phyloP scores from a whole-genome alignment of 176 grass and related monocot genomes.

The Oryza meyeriana region DNA sequence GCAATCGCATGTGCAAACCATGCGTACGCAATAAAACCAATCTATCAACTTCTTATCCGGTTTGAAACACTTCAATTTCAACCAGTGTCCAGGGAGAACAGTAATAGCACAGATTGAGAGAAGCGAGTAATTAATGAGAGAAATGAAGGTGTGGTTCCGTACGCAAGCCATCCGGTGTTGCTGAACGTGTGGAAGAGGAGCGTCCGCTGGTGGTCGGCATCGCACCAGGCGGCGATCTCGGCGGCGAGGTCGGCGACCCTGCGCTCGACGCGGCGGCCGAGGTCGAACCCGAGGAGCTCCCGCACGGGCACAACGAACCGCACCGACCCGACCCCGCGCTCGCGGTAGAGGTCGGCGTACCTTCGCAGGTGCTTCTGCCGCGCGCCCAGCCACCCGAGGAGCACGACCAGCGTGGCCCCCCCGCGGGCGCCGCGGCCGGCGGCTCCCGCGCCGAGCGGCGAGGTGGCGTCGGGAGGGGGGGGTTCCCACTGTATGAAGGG shows the following conservation, averaged over 20 bases:
- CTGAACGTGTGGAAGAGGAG: conserved; percentile 97
- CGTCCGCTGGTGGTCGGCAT: conserved; percentile 54
- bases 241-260: conserved; percentile 58
- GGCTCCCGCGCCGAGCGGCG: conserved; percentile 22
- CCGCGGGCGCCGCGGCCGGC: neutral
- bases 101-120: neutral
- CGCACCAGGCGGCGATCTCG: conserved; percentile 81
- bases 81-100: neutral
- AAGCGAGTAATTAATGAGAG: neutral
- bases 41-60: neutral
- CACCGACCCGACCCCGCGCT: conserved; percentile 68
- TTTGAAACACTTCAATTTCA: neutral
- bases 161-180: conserved; percentile 98
- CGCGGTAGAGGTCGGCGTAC: conserved; percentile 82
- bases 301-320: conserved; percentile 71
- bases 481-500: conserved; percentile 69
- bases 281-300: conserved; percentile 68
- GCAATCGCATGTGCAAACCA: neutral
- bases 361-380: conserved; percentile 77
- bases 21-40: neutral
- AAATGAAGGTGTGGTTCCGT: neutral
- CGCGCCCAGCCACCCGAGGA: conserved; percentile 96
- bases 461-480: conserved; percentile 12
- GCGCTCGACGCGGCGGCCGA: conserved; percentile 66
- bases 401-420: conserved; percentile 63